phyloP scores from a whole-genome alignment of 805 yeast genomes.

The Zygotorulaspora sp. region DNA sequence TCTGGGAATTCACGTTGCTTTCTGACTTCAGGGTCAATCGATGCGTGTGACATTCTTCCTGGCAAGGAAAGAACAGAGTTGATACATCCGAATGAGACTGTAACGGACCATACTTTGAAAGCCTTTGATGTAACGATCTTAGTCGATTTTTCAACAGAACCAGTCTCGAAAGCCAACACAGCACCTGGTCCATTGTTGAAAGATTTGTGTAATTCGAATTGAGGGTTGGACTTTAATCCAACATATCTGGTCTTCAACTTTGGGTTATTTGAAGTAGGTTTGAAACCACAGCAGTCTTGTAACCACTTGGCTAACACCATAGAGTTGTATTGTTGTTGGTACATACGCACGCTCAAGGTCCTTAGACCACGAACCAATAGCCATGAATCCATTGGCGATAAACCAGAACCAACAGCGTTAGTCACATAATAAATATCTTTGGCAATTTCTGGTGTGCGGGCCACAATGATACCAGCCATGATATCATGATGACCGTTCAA shows the following conservation, averaged over 20 bases:
- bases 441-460: constrained; percentile 58
- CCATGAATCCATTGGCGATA: constrained; percentile 93
- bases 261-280: constrained; percentile 10
- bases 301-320: constrained; percentile 70
- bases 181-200: constrained; percentile 86
- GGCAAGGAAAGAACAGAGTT: constrained; percentile 91
- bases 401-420: constrained; percentile 87
- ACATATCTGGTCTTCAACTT: constrained; percentile 68
- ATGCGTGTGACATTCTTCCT: constrained; percentile 95
- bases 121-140: constrained; percentile 65
- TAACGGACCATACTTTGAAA: constrained; percentile 68
- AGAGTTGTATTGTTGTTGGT: constrained; percentile 83
- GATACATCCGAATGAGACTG: constrained; percentile 93
- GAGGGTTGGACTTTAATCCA: constrained; percentile 78
- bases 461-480: constrained; percentile 91
- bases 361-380: constrained; percentile 80
- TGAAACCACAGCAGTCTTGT: constrained; percentile 53
- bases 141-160: constrained; percentile 59
- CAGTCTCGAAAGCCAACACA: constrained; percentile 85
- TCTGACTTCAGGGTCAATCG: constrained; percentile 82
- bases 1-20: constrained; percentile 88
- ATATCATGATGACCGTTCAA: constrained; percentile 93
- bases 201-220: constrained; percentile 69
- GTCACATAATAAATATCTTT: constrained; percentile 68
- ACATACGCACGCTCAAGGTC: constrained; percentile 80